Base-by-base conservation (phyloP, 2,329 filamentous ascomycete genomes). In the Talaromyces piceae region DNA sequence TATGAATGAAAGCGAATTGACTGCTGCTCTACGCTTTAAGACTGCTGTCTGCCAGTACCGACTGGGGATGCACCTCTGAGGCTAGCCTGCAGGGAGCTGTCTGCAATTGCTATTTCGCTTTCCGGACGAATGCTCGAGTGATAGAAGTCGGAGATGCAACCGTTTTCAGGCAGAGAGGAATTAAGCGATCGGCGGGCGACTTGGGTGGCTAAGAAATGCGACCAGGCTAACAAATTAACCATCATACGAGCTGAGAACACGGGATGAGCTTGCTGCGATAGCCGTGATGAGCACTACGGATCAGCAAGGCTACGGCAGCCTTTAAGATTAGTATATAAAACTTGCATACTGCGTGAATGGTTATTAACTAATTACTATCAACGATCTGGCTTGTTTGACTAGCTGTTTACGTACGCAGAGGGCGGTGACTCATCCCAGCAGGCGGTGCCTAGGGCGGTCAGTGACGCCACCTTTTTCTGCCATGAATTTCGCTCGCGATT, bases 401-500 rank as follows among this genome's bases (percentile, higher is more conserved):
- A n/a, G n/a, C n/a, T n/a, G n/a, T n/a, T n/a, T n/a, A n/a, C n/a
- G n/a, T n/a, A n/a, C n/a, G n/a, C n/a, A n/a, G n/a, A n/a, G n/a
- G n/a, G n/a, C n/a, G n/a, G 33, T 47, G 50, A 49, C 45, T 45
- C 50, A 49, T 41, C 23, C n/a, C 12, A 3, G 39, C 37, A 53
- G 51, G 47, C 51, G 41, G 46, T 46, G 37, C 30, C 31, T n/a
- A 26, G 44, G 47, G 46, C 51, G 51, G 51, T 53, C 28, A 49
- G 16, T 23, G 41, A 22, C 46, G 51, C 46, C 47, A 49, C 47
- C 43, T 27, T 41, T 45, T 53, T 53, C 47, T 53, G 51, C 51
- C 51, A 4, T 41, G 9, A 12, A 41, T 23, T 22, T 44, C 16
- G 28, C 39, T 28, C 25, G 13, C 20, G 39, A 22, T 37, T 37